phyloP scores from a whole-genome alignment of 495 filamentous ascomycete species.

The Penicillium coprophilum region DNA sequence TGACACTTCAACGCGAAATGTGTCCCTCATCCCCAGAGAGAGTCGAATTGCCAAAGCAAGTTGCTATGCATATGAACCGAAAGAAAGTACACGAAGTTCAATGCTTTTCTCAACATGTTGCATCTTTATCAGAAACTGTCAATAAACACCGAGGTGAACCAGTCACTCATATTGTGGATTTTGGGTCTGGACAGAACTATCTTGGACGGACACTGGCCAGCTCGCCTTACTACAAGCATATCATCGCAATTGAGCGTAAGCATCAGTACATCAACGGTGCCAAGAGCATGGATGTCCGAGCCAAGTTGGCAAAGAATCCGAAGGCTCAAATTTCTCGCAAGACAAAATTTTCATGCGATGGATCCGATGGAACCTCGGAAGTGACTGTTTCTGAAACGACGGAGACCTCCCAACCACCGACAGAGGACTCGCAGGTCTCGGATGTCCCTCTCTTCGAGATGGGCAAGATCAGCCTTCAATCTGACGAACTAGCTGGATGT shows the following conservation, averaged over 20 bases:
- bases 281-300: constrained; percentile 76
- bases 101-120: constrained; percentile 62
- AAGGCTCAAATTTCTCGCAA: constrained; percentile 58
- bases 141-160: constrained; percentile 47
- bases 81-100: constrained; percentile 93
- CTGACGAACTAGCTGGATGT: constrained; percentile 28
- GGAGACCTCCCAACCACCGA: constrained; percentile 14
- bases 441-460: constrained; percentile 36
- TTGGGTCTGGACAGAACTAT: constrained; percentile 95
- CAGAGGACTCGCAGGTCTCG: constrained; percentile 7
- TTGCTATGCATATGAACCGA: constrained; percentile 87
- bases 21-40: constrained; percentile 20
- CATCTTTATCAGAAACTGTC: constrained; percentile 53
- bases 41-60: constrained; percentile 59
- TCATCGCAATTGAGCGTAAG: constrained; percentile 88
- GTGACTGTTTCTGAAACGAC: constrained; percentile 27
- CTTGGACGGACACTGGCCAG: constrained; percentile 84
- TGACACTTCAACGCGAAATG: constrained; percentile 67
- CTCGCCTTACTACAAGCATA: constrained; percentile 77
- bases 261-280: constrained; percentile 83
- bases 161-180: constrained; percentile 90
- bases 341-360: constrained; percentile 66
- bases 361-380: constrained; percentile 31
- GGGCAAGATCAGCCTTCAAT: constrained; percentile 36
- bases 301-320: constrained; percentile 63